Base-by-base conservation (phyloP, 208 protist species). In the Blastocrithidia nonstop region DNA sequence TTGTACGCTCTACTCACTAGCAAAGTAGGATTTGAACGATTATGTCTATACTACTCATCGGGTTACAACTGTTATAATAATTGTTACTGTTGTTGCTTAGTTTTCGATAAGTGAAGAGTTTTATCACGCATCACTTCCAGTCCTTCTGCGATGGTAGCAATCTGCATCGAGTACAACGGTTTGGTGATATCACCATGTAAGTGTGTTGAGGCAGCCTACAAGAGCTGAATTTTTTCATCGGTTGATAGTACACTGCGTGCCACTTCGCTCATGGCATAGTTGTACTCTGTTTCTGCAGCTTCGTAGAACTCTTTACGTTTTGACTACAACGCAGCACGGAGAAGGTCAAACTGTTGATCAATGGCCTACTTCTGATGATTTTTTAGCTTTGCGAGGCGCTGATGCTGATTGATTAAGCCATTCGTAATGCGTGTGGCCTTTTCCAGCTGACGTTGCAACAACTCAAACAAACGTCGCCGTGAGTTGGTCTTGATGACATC, bases 161-260 rank as follows among this genome's bases (percentile, higher is more conserved):
- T 71, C 55, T 91, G 82, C 66, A 90, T 79, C 2, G 81, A 83
- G 53, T 82, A 84, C 17, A 91, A 45, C 4, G 82, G 61, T 11
- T 62, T 63, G 6, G 59, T 51, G 13, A 24, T 39, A 26, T 85
- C 82, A 1, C 61, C 56, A 22, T 50, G 67, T 3, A 82, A 57
- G 49, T 91, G 82, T 16, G 82, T 65, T 9, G 65, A 59, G n/a
- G 74, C 73, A 5, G 82, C 73, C 11, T 48, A 38, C 13, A 91
- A 44, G 25, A 91, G 60, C 45, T 78, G 64, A 39, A 83, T 57
- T 45, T 80, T 80, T 56, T 91, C 82, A 31, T 86, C 71, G 3
- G 61, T 57, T 11, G 73, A 60, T 25, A 91, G 71, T 39, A 91
- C 70, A 36, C 87, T 74, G 7, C 67, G 61, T 4, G 77, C 82